phyloP scores from a whole-genome alignment of 805 yeast species.

The Peterozyma xylosa region DNA sequence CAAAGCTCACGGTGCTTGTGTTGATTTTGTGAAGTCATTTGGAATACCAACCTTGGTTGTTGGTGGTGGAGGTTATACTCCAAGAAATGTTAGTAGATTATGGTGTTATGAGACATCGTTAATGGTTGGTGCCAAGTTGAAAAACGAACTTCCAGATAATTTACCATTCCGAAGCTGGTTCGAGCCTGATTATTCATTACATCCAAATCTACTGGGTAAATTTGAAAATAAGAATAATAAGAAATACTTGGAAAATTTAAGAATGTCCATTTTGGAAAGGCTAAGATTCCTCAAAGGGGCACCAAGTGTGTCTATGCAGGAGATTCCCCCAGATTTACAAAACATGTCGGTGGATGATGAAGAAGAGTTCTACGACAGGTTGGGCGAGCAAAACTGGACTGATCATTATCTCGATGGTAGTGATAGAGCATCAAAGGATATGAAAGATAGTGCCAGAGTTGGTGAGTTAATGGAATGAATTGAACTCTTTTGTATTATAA shows the following conservation, averaged over 20 bases:
- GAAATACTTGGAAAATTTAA: conserved; percentile 74
- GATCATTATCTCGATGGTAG: conserved; percentile 17
- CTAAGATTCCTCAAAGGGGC: conserved; percentile 80
- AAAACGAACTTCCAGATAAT: conserved; percentile 64
- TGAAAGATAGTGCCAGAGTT: conserved; percentile 28
- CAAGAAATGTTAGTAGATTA: conserved; percentile 86
- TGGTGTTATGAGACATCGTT: conserved; percentile 97
- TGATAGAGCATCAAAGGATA: conserved; percentile 23
- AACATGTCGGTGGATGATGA: conserved; percentile 38
- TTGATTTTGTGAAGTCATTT: conserved; percentile 78
- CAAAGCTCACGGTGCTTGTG: conserved; percentile 94
- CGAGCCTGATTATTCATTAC: conserved; percentile 86
- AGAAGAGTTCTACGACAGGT: conserved; percentile 23
- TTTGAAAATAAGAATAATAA: conserved; percentile 82
- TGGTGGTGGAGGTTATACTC: conserved; percentile 98
- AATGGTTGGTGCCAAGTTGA: conserved; percentile 69
- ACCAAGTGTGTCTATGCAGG: conserved; percentile 89
- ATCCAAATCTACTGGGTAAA: conserved; percentile 73
- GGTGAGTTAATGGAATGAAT: conserved; percentile 20
- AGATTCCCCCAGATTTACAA: conserved; percentile 65
- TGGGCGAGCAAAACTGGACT: conserved; percentile 26
- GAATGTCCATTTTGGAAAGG: conserved; percentile 71
- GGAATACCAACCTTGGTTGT: conserved; percentile 85
- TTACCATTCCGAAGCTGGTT: conserved; percentile 77
- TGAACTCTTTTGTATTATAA: too few species aligned